Conservation (phyloP, 75 land plant genomes). For the Cunninghamia lanceolata region DNA sequence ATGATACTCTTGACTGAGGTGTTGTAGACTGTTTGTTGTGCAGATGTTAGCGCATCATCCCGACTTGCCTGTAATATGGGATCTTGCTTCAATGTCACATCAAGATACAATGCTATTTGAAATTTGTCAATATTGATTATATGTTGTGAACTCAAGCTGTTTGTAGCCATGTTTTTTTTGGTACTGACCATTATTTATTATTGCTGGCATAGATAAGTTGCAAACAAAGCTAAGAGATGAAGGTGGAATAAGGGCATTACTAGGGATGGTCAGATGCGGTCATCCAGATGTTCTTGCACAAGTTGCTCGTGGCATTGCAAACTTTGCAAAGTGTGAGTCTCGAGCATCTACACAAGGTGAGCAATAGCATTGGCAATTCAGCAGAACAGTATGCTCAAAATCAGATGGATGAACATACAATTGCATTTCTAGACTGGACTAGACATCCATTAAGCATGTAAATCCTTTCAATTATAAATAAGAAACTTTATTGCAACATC, state of each 20-base stretch:
- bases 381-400: neutral
- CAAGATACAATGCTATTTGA: neutral
- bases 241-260: conserved; percentile 71
- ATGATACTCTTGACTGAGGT: neutral
- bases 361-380: neutral
- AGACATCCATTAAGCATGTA: neutral
- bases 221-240: conserved; percentile 58
- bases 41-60: neutral
- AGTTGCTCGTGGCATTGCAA: conserved; percentile 74
- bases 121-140: neutral
- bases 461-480: neutral
- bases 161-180: neutral
- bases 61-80: neutral
- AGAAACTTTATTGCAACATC: neutral
- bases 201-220: conserved; percentile 47
- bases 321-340: conserved; percentile 84
- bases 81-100: neutral
- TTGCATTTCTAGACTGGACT: neutral
- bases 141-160: neutral
- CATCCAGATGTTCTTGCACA: conserved; percentile 75
- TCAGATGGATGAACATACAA: neutral
- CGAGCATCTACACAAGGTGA: conserved; percentile 60
- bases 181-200: neutral
- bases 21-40: neutral
- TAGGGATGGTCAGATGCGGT: conserved; percentile 50